Evolutionary conservation across 192 early-diverging fungal genomes (phyloP), one percentile per base, ranked within the genome.

Genomic region (Backusella morwellensis): DNA sequence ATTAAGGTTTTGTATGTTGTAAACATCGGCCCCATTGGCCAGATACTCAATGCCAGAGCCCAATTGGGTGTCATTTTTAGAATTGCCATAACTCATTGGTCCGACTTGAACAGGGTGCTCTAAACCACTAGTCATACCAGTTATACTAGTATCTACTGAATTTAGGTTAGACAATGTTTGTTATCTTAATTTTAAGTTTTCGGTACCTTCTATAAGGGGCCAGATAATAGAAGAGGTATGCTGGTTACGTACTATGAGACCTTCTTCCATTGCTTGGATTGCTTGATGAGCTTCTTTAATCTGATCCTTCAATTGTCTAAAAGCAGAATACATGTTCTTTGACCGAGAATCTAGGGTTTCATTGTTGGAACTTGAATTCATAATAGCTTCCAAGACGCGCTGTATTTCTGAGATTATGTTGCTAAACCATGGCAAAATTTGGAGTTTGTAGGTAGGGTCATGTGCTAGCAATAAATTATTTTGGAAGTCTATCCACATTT

Each of bases 401-500:
- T 68, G 26, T 6, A 78, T 47, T 12, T 70, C 66, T 52, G 34
- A 8, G 0, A 34, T 36, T 12, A 40, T 21, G 21, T 26, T 17
- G 0, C 11, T 36, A 54, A 74, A 66, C 77, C 77, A 78, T 12
- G 8, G 0, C 38, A 35, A 21, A 23, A 74, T 47, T 21, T 21
- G 21, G 3, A 35, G n/a, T 14, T 44, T 66, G 38, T 66, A 40
- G 1, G 9, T 15, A 14, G 42, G 17, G 4, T 74, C 77, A 35
- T 69, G 54, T 54, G 66, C 42, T 3, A 74, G 38, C n/a, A 68
- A 12, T 35, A 50, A 21, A 9, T 68, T 23, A 21, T 74, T 21
- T 56, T 75, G 78, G 12, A 75, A 66, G 9, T 79, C 52, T 34
- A 68, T 35, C 78, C 78, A 79, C 21, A 68, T 26, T 41, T 34